Evolutionary conservation across 169 alveolate genomes (phyloP).

Genomic region (Plasmodium adleri): DNA sequence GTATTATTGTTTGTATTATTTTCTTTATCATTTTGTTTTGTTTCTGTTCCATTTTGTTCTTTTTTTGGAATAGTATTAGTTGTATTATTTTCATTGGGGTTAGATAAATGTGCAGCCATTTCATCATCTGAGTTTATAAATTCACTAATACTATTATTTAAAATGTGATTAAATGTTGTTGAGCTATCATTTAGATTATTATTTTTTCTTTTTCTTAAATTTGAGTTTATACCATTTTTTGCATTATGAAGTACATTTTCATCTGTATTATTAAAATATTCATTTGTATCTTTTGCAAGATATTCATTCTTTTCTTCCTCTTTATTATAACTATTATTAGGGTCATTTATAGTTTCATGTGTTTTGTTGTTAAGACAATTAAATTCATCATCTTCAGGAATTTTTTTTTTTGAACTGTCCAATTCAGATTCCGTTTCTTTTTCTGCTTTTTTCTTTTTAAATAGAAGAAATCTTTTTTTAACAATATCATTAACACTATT

Average conservation of each 20-base stretch:
- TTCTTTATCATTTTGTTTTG: conserved; percentile 8
- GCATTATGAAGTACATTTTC: conserved; percentile 7
- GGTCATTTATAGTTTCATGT: too few species aligned
- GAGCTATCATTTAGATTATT: conserved; percentile 26
- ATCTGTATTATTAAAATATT: neutral
- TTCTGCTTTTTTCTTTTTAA: too few species aligned
- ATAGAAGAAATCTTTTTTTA: too few species aligned
- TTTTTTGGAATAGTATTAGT: neutral
- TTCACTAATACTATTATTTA: conserved; percentile 57
- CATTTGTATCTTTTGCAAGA: conserved; percentile 3
- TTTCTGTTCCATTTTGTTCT: conserved; percentile 2
- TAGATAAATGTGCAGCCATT: conserved; percentile 2
- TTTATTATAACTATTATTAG: neutral
- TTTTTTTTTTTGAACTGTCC: too few species aligned
- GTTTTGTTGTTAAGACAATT: too few species aligned
- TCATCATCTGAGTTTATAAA: conserved; percentile 26
- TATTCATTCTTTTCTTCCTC: conserved; percentile 7
- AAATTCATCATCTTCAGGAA: too few species aligned
- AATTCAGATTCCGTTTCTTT: too few species aligned
- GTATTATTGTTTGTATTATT: neutral
- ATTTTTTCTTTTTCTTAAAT: conserved; percentile 20
- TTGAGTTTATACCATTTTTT: neutral
- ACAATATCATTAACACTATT: too few species aligned
- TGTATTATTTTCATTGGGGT: conserved; percentile 9
- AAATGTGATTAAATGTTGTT: conserved; percentile 15